Evolutionary conservation across 495 filamentous ascomycete genomes (phyloP), one percentile per base, ranked within the genome.

Genomic region (Neurospora pannonica): DNA sequence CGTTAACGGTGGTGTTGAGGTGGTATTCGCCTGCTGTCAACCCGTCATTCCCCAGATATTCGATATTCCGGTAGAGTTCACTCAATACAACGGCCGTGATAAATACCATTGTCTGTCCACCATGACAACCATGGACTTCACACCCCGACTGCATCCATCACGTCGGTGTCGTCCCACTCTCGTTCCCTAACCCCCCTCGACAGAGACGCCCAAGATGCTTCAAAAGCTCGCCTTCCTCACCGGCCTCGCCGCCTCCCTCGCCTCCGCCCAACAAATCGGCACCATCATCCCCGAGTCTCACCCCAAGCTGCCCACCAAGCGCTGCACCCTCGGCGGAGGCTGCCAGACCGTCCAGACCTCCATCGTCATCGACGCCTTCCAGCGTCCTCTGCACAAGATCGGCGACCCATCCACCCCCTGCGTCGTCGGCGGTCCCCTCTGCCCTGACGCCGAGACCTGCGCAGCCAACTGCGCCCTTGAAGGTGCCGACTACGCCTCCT

Each of bases 351-450:
- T 84, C 71, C 75, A 81, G 36, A 89, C 87, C 70, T 86, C 85
- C 38, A 81, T 93, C 70, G 88, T 90, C 38, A 83, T 92, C 43
- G 91, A 93, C 80, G 79, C 90, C 74, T 76, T 78, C 60, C 17
- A 75, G 28, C 81, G 77, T 48, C 74, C 77, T 7, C 71, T 82
- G 19, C 72, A 80, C 75, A 72, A 77, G 73, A 74, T 38, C 39
- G 37, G 17, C 71, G 72, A 71, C 76, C 17, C 54, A 4, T 15
- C n/a, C 10, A 46, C 71, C 48, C 38, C 69, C 71, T 80, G 79
- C 77, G 74, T 90, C 78, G 81, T 81, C 36, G 91, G 88, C 88
- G 86, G 91, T 79, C 83, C 86, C 31, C 77, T 85, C 43, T 90
- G 88, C 81, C 83, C 86, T 24, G 83, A 85, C 48, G 78, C 77